A percentile compares a stretch with the other conserved stretches of the same genome.
Conservation (phyloP, 441 rosid genomes). For the Breynia disticha region DNA sequence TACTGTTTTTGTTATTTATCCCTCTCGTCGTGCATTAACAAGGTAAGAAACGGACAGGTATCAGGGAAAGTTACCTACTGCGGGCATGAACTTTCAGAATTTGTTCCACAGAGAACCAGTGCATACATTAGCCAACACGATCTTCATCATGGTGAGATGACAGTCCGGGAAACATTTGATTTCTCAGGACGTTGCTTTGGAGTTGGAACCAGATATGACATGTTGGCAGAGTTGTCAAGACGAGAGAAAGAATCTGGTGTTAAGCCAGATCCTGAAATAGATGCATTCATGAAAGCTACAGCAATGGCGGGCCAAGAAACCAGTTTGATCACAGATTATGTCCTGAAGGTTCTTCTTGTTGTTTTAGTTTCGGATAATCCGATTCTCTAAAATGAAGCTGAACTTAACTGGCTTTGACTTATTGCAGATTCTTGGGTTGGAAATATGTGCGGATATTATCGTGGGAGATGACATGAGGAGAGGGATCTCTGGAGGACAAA, state of each 20-base stretch:
- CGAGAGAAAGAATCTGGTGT: constrained; percentile 22
- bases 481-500: constrained; percentile 75
- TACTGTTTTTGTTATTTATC: background rate
- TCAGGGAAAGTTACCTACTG: constrained; percentile 25
- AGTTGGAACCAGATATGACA: constrained; percentile 20
- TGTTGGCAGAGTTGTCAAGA: constrained; percentile 19
- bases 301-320: constrained; percentile 20
- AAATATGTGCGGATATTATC: constrained; percentile 44
- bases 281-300: constrained; percentile 28
- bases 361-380: no score
- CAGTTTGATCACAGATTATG: constrained; percentile 19
- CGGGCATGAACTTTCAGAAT: constrained; percentile 24
- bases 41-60: no score
- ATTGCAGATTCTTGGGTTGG: constrained; percentile 69
- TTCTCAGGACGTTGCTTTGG: constrained; percentile 27
- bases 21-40: background rate
- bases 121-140: constrained; percentile 32
- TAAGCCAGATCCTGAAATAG: constrained; percentile 19
- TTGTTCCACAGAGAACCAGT: constrained; percentile 23
- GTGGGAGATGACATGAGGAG: constrained; percentile 45
- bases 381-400: no score
- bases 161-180: constrained; percentile 23
- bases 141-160: constrained; percentile 29
- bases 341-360: constrained; percentile 34
- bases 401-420: no score